Percentiles rank a stretch among this genome's conserved stretches.
These are phyloP conservation scores for Venturia carpophila DNA, from an alignment of 2,329 filamentous ascomycete species.

Conservation along the genomic window DNA sequence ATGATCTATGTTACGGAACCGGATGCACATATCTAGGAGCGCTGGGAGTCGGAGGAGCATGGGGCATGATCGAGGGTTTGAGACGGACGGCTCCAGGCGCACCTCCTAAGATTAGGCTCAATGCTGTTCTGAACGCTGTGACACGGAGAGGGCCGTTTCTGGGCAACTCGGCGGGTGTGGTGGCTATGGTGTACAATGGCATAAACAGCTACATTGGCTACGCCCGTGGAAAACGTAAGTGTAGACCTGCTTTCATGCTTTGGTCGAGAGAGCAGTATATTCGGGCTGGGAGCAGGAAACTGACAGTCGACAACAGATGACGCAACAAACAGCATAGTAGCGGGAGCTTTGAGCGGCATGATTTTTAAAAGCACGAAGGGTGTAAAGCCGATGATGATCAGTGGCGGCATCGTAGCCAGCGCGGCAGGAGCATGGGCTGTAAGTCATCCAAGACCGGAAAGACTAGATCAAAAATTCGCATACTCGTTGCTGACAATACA, in stretches of 20 bases:
- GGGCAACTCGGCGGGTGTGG: conserved; percentile 90
- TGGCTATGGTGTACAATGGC: conserved; percentile 94
- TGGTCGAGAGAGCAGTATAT: neutral
- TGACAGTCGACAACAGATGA: conserved; percentile 42
- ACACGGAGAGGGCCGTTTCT: conserved; percentile 89
- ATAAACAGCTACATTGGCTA: conserved; percentile 37
- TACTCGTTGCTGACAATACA: neutral
- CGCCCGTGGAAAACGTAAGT: conserved; percentile 30
- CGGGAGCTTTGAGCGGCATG: conserved; percentile 82
- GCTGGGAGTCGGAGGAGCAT: conserved; percentile 70
- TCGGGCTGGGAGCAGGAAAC: neutral
- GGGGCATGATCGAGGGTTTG: conserved; percentile 87
- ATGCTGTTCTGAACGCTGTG: conserved; percentile 89
- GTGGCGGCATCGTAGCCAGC: conserved; percentile 77
- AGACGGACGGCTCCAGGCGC: conserved; percentile 61
- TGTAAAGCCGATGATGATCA: conserved; percentile 86
- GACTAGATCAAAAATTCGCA: neutral
- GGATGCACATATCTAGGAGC: conserved; percentile 90
- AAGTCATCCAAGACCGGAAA: conserved; percentile 38
- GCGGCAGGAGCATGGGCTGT: conserved; percentile 88
- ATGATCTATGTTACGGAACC: conserved; percentile 96
- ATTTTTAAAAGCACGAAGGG: conserved; percentile 95
- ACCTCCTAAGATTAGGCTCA: conserved; percentile 84
- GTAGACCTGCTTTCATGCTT: neutral
- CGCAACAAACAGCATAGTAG: conserved; percentile 75